Percentiles rank a stretch among this genome's conserved stretches.
Conservation (phyloP, 2,329 filamentous ascomycete genomes). For the Immersiporthe knoxdaviesiana region DNA sequence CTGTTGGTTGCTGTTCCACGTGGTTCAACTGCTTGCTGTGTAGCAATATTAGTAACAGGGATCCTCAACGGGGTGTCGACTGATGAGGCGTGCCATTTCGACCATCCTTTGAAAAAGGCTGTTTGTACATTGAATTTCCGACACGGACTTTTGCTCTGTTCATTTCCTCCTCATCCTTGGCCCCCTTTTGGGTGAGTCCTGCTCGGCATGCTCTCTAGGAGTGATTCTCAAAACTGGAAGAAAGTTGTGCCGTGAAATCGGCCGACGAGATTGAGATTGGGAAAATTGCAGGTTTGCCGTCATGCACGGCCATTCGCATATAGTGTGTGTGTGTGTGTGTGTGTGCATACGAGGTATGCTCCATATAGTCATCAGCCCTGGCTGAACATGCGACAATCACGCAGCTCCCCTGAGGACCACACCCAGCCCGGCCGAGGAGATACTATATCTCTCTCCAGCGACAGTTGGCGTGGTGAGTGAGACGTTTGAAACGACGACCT, state of each 20-base stretch:
- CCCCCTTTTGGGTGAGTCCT: neutral
- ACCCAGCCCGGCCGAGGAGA: neutral
- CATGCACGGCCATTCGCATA: neutral
- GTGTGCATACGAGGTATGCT: neutral
- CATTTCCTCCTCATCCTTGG: neutral
- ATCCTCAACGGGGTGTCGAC: neutral
- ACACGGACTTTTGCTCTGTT: neutral
- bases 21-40: neutral
- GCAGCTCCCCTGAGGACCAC: constrained; percentile 4
- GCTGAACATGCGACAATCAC: neutral
- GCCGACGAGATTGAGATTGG: neutral
- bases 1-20: neutral
- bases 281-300: neutral
- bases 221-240: neutral
- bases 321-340: too few species aligned
- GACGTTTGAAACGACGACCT: constrained; percentile 1
- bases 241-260: neutral
- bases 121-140: neutral
- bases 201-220: neutral
- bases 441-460: neutral
- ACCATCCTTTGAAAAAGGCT: neutral
- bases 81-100: neutral
- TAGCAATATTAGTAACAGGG: neutral
- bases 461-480: neutral
- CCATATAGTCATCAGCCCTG: neutral